phyloP scores from a whole-genome alignment of 768 basidiomycete species.

The Mycena crocata region DNA sequence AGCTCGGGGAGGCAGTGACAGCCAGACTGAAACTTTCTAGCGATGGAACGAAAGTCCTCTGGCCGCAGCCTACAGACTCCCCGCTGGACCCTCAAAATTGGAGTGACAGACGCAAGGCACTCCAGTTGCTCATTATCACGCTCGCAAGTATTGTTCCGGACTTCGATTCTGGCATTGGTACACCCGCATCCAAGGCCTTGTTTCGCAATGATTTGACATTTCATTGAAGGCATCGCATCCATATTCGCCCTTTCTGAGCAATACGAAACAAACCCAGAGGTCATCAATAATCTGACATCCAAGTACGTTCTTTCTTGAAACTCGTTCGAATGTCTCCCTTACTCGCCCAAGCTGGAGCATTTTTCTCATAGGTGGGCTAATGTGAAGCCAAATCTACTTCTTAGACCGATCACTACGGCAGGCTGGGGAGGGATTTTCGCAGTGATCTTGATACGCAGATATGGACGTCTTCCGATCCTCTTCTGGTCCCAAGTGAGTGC shows the following conservation, averaged over 20 bases:
- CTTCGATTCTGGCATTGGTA: conserved; percentile 66
- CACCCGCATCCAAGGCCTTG: too few species aligned
- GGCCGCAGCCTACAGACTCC: conserved; percentile 62
- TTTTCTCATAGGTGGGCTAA: conserved; percentile 62
- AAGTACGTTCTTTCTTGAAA: too few species aligned
- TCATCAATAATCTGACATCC: conserved; percentile 64
- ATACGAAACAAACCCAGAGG: conserved; percentile 59
- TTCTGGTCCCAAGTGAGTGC: conserved; percentile 61
- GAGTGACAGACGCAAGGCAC: conserved; percentile 57
- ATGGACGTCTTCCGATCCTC: conserved; percentile 61
- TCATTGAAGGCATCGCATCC: conserved; percentile 64
- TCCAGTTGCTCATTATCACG: conserved; percentile 63
- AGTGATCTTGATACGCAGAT: conserved; percentile 56
- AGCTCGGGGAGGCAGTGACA: conserved; percentile 64
- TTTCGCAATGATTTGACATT: too few species aligned
- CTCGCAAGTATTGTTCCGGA: conserved; percentile 63
- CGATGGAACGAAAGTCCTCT: conserved; percentile 65
- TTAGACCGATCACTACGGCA: conserved; percentile 13
- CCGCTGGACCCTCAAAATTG: conserved; percentile 54
- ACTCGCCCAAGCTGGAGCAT: too few species aligned
- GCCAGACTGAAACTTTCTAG: conserved; percentile 59
- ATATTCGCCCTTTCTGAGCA: conserved; percentile 66
- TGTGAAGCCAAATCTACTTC: not conserved
- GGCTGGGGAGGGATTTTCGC: conserved; percentile 5
- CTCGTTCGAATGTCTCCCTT: too few species aligned